A percentile compares a stretch with the other conserved stretches of the same genome.
Conservation (phyloP, 2,329 filamentous ascomycete genomes). For the Metarhizium album region DNA sequence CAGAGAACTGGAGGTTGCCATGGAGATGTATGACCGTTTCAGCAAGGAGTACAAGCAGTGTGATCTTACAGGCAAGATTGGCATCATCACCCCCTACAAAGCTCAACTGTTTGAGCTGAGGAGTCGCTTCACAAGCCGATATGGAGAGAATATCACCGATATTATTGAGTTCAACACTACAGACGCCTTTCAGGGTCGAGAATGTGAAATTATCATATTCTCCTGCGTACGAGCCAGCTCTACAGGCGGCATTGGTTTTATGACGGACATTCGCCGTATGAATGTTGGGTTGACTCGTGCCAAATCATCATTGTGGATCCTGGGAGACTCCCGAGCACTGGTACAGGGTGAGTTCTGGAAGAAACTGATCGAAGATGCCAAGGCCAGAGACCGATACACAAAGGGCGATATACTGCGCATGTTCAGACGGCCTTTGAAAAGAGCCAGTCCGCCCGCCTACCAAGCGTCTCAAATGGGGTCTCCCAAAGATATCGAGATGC, state of each 20-base stretch:
- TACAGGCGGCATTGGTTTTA: slow-evolving; percentile 95
- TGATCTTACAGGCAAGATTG: slow-evolving; percentile 74
- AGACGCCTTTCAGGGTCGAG: slow-evolving; percentile 92
- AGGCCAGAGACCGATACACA: slow-evolving; percentile 64
- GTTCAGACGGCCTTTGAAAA: slow-evolving; percentile 33
- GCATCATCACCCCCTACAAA: slow-evolving; percentile 97
- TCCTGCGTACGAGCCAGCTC: slow-evolving; percentile 90
- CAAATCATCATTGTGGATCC: slow-evolving; percentile 91
- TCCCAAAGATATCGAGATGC: slow-evolving; percentile 8
- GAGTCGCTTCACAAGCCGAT: slow-evolving; percentile 58
- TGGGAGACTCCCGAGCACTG: slow-evolving; percentile 83
- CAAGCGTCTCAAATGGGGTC: not conserved
- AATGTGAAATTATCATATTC: slow-evolving; percentile 97
- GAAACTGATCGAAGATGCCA: slow-evolving; percentile 73
- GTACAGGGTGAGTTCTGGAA: slow-evolving; percentile 86
- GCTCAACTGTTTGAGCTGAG: slow-evolving; percentile 78
- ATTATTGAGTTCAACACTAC: slow-evolving; percentile 97
- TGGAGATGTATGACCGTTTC: slow-evolving; percentile 75
- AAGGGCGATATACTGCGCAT: slow-evolving; percentile 46
- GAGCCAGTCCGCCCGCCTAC: slow-evolving; percentile 19
- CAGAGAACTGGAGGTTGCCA: slow-evolving; percentile 75
- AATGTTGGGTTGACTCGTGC: slow-evolving; percentile 96
- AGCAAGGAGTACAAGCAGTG: slow-evolving; percentile 57
- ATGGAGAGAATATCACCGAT: slow-evolving; percentile 64
- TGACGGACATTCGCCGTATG: slow-evolving; percentile 97